A percentile compares a stretch with the other conserved stretches of the same genome.
Conservation (phyloP, 805 yeast genomes). For the Saccharomycopsis amapae region DNA sequence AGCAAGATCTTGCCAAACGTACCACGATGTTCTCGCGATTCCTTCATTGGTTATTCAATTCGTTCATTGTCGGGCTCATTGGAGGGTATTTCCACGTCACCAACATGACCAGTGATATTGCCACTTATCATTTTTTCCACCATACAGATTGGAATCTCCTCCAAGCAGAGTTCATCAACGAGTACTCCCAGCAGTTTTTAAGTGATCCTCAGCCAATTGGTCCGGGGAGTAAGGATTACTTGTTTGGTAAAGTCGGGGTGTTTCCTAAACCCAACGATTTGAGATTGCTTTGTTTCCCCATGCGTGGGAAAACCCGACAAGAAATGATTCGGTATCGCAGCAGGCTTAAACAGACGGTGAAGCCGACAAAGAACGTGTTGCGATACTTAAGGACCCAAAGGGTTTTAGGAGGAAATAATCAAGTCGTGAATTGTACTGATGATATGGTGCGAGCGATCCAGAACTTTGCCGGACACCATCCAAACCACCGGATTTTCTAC, state of each 20-base stretch:
- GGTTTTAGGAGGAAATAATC: background rate
- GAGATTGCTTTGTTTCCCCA: conserved; percentile 52
- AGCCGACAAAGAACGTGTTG: conserved; percentile 12
- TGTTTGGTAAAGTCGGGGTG: conserved; percentile 40
- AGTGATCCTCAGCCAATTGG: conserved; percentile 11
- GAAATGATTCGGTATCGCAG: background rate
- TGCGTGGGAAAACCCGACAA: conserved; percentile 26
- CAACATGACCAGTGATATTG: conserved; percentile 37
- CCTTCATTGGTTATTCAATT: conserved; percentile 50
- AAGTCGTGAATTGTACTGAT: background rate
- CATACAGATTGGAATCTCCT: conserved; percentile 50
- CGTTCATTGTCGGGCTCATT: conserved; percentile 41
- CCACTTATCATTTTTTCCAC: conserved; percentile 42
- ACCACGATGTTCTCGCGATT: conserved; percentile 34
- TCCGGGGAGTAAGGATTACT: conserved; percentile 14
- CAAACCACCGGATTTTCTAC: conserved; percentile 30
- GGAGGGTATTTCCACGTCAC: conserved; percentile 61
- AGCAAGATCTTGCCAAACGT: conserved; percentile 37
- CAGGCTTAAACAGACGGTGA: background rate
- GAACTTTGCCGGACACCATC: conserved; percentile 3
- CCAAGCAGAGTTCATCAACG: conserved; percentile 35
- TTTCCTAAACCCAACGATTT: conserved; percentile 58
- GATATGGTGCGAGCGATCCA: conserved; percentile 8
- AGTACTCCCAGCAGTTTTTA: conserved; percentile 37
- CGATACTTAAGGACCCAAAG: conserved; percentile 3